These are phyloP conservation scores for Apostasia ramifera DNA, from an alignment of 106 monocot genomes.

Conservation along the genomic window DNA sequence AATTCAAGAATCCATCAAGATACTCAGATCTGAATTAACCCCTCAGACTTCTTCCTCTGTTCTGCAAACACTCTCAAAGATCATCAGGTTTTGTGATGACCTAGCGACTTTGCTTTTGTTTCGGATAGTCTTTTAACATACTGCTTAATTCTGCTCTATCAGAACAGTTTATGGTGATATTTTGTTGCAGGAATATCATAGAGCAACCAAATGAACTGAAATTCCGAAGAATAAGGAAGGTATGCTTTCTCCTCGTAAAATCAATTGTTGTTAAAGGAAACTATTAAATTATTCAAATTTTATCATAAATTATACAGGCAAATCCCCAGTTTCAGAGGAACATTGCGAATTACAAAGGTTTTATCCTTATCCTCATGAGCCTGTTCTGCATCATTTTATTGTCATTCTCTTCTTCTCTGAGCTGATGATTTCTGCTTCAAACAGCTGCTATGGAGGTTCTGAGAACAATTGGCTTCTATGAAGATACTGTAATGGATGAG, in stretches of 20 bases:
- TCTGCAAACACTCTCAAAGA: slow-evolving; percentile 74
- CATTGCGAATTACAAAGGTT: slow-evolving; percentile 71
- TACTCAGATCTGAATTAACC: slow-evolving; percentile 47
- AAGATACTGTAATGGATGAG: slow-evolving; percentile 53
- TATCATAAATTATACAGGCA: slow-evolving; percentile 31
- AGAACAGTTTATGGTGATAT: background rate
- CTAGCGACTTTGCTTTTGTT: background rate
- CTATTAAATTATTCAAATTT: background rate
- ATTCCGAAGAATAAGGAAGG: slow-evolving; percentile 75
- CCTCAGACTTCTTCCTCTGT: slow-evolving; percentile 34
- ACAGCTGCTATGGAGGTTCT: slow-evolving; percentile 97
- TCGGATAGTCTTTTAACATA: background rate
- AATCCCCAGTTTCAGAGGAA: slow-evolving; percentile 80
- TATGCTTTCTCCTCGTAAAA: slow-evolving; percentile 5
- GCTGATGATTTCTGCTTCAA: slow-evolving; percentile 4
- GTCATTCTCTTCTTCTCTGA: background rate
- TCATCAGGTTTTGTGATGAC: slow-evolving; percentile 48
- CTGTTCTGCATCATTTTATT: background rate
- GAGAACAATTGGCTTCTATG: slow-evolving; percentile 59
- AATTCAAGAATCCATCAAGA: slow-evolving; percentile 48
- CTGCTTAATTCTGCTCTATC: background rate
- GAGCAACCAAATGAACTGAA: slow-evolving; percentile 70
- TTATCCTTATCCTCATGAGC: background rate
- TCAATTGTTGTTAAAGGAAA: too few species aligned
- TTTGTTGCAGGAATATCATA: slow-evolving; percentile 66